Evolutionary conservation across 345 rosid species (phyloP).

Genomic region (Turnera subulata): DNA sequence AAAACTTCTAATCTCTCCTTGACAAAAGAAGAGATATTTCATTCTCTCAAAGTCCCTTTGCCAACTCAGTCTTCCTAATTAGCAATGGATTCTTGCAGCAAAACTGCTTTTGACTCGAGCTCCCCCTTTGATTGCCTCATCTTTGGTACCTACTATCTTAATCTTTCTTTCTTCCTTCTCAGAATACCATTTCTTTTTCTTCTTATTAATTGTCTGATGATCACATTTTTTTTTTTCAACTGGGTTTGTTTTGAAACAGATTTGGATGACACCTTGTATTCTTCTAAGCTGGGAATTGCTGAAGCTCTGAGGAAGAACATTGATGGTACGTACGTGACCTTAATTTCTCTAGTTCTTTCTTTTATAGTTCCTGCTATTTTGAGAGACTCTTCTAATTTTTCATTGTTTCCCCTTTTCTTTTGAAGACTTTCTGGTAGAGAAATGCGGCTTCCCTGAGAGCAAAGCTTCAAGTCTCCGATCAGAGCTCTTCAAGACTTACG

Average conservation of each 20-base stretch:
- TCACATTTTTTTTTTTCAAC: background rate
- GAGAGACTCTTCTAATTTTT: background rate
- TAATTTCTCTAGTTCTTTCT: too few species aligned
- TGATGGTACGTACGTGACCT: slow-evolving; percentile 42
- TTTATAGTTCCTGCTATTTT: background rate
- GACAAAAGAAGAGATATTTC: too few species aligned
- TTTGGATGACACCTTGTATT: slow-evolving; percentile 94
- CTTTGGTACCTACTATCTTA: slow-evolving; percentile 43
- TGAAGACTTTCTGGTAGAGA: slow-evolving; percentile 70
- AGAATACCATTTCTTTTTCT: background rate
- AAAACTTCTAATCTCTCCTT: too few species aligned
- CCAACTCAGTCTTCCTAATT: too few species aligned
- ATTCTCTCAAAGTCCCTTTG: too few species aligned
- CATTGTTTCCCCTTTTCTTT: background rate
- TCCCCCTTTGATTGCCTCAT: slow-evolving; percentile 62
- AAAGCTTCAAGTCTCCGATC: slow-evolving; percentile 63
- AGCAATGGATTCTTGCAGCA: slow-evolving; percentile 36
- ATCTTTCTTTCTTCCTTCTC: background rate
- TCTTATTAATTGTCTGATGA: background rate
- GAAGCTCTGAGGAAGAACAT: slow-evolving; percentile 72
- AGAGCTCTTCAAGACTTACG: slow-evolving; percentile 78
- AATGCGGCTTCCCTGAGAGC: slow-evolving; percentile 51
- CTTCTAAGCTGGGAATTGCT: slow-evolving; percentile 60
- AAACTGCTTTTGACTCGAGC: slow-evolving; percentile 24
- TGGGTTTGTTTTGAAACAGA: slow-evolving; percentile 34